Base-by-base conservation (phyloP, 1,284 basidiomycete species). In the Pseudozyma pruni region DNA sequence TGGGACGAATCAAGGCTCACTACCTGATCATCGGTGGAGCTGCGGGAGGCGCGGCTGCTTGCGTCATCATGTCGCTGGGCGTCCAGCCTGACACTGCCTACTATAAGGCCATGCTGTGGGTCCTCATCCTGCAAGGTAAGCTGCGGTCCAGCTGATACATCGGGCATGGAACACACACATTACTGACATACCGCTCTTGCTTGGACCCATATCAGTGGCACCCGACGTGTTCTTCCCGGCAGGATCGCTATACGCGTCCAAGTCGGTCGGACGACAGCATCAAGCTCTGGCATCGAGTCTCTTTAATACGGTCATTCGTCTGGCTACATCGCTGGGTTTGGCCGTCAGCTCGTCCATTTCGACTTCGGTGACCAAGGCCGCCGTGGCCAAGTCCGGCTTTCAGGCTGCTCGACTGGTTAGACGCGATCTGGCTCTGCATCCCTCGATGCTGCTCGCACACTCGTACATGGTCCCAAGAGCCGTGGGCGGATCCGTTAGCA, bases 101-200 rank as follows among this genome's bases (percentile, higher is more conserved):
- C 81, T 94, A 91, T 91, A 88, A 88, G 1, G 90, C 87, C 56
- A 89, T 89, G 14, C 93, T 95, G 84, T 90, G 91, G 4, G 88
- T 89, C 1, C 88, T 91, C 34, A 85, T 90, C 63, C 74, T 91
- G 17, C 50, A 68, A 11, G 73, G n/a, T n/a, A n/a, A n/a, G n/a
- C n/a, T n/a, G n/a, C n/a, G n/a, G n/a, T n/a, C n/a, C n/a, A n/a
- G n/a, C n/a, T n/a, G n/a, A n/a, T n/a, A n/a, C n/a, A n/a, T n/a
- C n/a, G n/a, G n/a, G n/a, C n/a, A n/a, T n/a, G n/a, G n/a, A n/a
- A n/a, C n/a, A n/a, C n/a, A n/a, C n/a, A n/a, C n/a, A n/a, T n/a
- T n/a, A n/a, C n/a, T n/a, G n/a, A n/a, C n/a, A n/a, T n/a, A n/a
- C n/a, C n/a, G n/a, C n/a, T n/a, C n/a, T n/a, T n/a, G n/a, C n/a